Evolutionary conservation across 495 filamentous ascomycete species (phyloP).

Genomic region (Pyrenopolyporus hunteri): DNA sequence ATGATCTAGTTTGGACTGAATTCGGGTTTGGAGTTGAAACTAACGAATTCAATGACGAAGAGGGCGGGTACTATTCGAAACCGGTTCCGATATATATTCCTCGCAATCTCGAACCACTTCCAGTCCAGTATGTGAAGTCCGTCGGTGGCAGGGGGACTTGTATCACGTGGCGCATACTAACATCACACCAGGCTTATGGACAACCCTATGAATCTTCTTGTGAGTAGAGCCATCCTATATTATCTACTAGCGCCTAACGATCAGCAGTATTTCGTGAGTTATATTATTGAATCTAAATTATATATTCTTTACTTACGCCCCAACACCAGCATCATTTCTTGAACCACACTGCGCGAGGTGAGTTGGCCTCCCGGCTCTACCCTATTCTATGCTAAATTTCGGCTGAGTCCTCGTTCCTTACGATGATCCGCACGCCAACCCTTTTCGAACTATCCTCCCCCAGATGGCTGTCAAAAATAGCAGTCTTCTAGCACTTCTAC

Average conservation of each 20-base stretch:
- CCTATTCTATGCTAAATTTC: conserved; percentile 13
- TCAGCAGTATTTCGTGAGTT: conserved; percentile 50
- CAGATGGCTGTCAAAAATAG: conserved; percentile 71
- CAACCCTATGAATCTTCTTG: conserved; percentile 78
- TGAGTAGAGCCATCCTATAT: conserved; percentile 52
- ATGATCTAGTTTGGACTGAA: conserved; percentile 40
- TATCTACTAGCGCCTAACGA: conserved; percentile 18
- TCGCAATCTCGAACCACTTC: conserved; percentile 46
- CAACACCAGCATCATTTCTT: conserved; percentile 69
- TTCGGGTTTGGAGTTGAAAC: conserved; percentile 56
- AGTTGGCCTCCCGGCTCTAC: not conserved
- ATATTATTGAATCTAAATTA: not conserved
- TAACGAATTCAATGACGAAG: conserved; percentile 57
- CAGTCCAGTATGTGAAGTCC: conserved; percentile 47
- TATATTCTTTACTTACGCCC: conserved; percentile 1
- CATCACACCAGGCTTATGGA: conserved; percentile 53
- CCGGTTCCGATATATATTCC: conserved; percentile 58
- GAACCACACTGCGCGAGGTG: conserved; percentile 71
- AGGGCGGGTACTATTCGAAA: conserved; percentile 71
- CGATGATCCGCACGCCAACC: conserved; percentile 72
- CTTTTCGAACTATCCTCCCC: conserved; percentile 73
- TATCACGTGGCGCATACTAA: conserved; percentile 2
- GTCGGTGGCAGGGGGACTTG: not conserved
- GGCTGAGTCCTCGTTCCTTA: conserved; percentile 70
- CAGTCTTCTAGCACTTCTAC: conserved; percentile 77